Conservation (phyloP, 179 eudicot species). For the Silene noctiflora region DNA sequence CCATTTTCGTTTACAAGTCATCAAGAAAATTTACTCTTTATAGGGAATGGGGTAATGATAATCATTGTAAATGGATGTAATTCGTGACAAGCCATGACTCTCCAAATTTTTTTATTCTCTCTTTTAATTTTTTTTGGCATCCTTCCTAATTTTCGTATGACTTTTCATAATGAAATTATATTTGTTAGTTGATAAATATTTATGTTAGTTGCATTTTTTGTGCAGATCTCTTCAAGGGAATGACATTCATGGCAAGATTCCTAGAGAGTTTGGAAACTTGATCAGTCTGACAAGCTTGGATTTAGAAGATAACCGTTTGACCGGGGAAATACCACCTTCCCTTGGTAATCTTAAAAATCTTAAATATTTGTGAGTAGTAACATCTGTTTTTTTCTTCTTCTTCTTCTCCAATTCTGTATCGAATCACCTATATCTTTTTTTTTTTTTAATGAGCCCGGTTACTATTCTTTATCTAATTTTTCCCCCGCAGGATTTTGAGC, state of each 20-base stretch:
- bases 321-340: slow-evolving; percentile 83
- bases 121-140: not conserved
- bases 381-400: slow-evolving; percentile 9
- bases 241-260: slow-evolving; percentile 72
- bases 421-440: slow-evolving; percentile 1
- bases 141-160: not conserved
- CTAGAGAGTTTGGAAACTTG: slow-evolving; percentile 70
- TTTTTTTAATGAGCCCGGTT: slow-evolving; percentile 16
- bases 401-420: not conserved
- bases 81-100: not conserved
- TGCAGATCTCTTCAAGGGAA: slow-evolving; percentile 75
- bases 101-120: too few relatives aligned
- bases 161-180: not conserved
- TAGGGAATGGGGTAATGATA: not conserved
- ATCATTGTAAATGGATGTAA: not conserved
- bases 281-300: slow-evolving; percentile 72
- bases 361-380: slow-evolving; percentile 71
- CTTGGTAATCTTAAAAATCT: slow-evolving; percentile 77
- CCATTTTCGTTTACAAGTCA: not conserved
- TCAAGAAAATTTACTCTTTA: too few relatives aligned
- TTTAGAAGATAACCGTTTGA: slow-evolving; percentile 69
- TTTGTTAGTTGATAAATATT: not conserved
- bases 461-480: slow-evolving; percentile 14
- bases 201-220: slow-evolving; percentile 17
- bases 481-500: slow-evolving; percentile 58